Conservation (phyloP, 306 rosid species). For the Pterocarpus macrocarpus region DNA sequence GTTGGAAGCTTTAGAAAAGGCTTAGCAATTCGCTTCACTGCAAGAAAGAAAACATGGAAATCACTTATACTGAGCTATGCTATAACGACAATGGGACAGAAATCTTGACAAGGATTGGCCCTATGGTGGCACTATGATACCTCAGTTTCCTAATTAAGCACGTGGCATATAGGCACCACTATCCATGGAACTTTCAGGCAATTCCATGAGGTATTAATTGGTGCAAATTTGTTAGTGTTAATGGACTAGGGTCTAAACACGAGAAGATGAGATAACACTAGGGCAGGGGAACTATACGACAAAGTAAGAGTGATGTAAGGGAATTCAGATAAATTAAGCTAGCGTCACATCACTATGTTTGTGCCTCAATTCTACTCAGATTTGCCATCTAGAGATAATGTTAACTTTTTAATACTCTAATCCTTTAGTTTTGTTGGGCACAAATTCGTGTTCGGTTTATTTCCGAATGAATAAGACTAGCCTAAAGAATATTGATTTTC, state of each 20-base stretch:
- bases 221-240: neutral
- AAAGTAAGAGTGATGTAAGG: neutral
- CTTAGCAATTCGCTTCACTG: neutral
- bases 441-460: neutral
- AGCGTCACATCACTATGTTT: neutral
- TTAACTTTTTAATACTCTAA: neutral
- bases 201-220: neutral
- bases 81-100: neutral
- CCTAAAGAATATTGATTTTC: conserved; percentile 7
- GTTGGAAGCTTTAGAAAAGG: neutral
- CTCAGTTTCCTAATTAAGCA: neutral
- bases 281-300: no score
- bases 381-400: neutral
- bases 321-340: conserved; percentile 14
- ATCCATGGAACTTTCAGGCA: conserved; percentile 30
- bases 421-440: neutral
- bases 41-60: neutral
- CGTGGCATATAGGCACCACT: neutral
- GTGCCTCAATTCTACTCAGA: neutral
- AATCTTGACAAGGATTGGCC: conserved; percentile 2
- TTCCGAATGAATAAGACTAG: neutral
- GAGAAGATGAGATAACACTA: neutral
- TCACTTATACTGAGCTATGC: neutral
- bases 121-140: neutral
- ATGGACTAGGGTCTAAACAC: neutral